Conservation (phyloP, 371 early-diverging fungal species). For the Phascolomyces articulosus region DNA sequence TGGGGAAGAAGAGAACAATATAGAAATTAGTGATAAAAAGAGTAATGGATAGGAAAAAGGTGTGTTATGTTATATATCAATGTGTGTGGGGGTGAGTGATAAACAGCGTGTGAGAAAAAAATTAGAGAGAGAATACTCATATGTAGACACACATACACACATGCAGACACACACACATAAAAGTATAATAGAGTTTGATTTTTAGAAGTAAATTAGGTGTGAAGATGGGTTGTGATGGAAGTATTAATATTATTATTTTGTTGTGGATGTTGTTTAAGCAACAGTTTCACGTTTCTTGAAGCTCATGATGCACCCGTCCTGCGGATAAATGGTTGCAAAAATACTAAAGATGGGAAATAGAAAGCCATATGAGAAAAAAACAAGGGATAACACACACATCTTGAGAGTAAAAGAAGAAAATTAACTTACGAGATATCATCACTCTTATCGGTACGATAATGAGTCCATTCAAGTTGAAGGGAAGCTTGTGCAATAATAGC, state of each 20-base stretch:
- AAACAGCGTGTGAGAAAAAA: no score
- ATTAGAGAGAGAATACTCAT: no score
- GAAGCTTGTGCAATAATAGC: slow-evolving; percentile 44
- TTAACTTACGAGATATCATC: slow-evolving; percentile 49
- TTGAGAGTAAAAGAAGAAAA: not conserved
- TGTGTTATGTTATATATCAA: no score
- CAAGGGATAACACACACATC: not conserved
- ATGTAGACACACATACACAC: no score
- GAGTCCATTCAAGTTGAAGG: slow-evolving; percentile 38
- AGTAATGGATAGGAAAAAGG: no score
- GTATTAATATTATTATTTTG: not conserved
- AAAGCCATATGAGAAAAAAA: not conserved
- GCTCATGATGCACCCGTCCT: slow-evolving; percentile 56
- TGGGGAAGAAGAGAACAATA: not conserved
- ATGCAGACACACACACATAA: no score
- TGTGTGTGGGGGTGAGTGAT: no score
- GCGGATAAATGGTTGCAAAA: slow-evolving; percentile 59
- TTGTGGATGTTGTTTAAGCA: slow-evolving; percentile 4
- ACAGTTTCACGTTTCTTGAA: slow-evolving; percentile 38
- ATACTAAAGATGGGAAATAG: slow-evolving; percentile 21
- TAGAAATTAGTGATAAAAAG: not conserved
- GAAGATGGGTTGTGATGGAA: no score
- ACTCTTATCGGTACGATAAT: slow-evolving; percentile 43
- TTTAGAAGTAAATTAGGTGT: no score
- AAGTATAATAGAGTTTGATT: no score